Evolutionary conservation across 148 eudicot genomes (phyloP).

Genomic region (Amaranthus cruentus): DNA sequence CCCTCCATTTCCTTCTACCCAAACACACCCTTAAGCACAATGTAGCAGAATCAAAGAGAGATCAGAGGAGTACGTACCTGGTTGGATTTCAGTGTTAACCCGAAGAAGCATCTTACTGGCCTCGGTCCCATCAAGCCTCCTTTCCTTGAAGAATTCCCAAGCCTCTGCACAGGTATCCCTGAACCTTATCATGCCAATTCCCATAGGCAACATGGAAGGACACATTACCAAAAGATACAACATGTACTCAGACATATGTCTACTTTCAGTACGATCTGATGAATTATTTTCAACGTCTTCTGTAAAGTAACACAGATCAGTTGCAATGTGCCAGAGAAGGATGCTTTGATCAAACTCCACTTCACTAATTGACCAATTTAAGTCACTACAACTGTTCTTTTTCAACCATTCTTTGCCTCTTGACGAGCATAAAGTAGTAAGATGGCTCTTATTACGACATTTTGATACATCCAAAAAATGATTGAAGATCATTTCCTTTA

Average conservation of each 20-base stretch:
- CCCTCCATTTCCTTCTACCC: no score
- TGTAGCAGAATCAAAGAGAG: no score
- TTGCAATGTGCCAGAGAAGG: slow-evolving; percentile 59
- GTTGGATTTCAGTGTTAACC: slow-evolving; percentile 43
- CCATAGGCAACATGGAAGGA: slow-evolving; percentile 50
- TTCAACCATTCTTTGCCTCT: slow-evolving; percentile 21
- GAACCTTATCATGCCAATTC: slow-evolving; percentile 46
- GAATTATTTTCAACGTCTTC: neutral
- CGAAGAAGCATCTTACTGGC: slow-evolving; percentile 35
- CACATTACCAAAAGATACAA: slow-evolving; percentile 42
- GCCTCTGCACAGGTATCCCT: slow-evolving; percentile 52
- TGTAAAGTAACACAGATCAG: slow-evolving; percentile 38
- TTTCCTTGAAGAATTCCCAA: slow-evolving; percentile 32
- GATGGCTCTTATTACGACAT: neutral
- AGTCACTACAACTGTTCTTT: neutral
- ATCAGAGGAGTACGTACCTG: slow-evolving; percentile 10
- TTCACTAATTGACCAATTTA: slow-evolving; percentile 20
- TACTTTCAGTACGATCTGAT: slow-evolving; percentile 19
- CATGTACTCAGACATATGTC: slow-evolving; percentile 49
- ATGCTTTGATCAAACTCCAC: slow-evolving; percentile 46
- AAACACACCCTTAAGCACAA: no score
- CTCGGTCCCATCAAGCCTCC: neutral
- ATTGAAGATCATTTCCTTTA: slow-evolving; percentile 28
- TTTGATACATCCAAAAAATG: slow-evolving; percentile 3
- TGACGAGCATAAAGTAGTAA: slow-evolving; percentile 20